A percentile compares a stretch with the other conserved stretches of the same genome.
Conservation (phyloP, 768 basidiomycete genomes). For the Russula vinacea region DNA sequence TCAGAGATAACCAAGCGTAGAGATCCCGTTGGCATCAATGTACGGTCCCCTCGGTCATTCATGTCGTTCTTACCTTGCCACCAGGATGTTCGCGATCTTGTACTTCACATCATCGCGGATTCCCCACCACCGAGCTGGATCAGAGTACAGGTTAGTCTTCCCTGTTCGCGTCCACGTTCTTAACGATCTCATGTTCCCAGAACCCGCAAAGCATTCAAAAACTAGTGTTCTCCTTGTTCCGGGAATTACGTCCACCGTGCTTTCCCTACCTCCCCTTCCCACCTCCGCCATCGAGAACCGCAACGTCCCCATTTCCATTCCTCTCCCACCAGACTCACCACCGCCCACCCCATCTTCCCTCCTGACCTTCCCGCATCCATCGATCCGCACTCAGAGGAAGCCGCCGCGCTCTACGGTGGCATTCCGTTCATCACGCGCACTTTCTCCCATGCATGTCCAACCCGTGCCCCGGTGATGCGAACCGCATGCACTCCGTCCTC, state of each 20-base stretch:
- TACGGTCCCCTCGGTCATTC: slow-evolving; percentile 38
- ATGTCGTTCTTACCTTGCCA: slow-evolving; percentile 4
- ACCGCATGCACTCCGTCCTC: slow-evolving; percentile 80
- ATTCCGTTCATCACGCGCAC: slow-evolving; percentile 69
- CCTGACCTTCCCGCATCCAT: slow-evolving; percentile 30
- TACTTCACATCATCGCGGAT: slow-evolving; percentile 78
- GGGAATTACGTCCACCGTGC: slow-evolving; percentile 74
- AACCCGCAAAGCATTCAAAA: slow-evolving; percentile 71
- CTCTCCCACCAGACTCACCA: slow-evolving; percentile 39
- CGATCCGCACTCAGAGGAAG: slow-evolving; percentile 27
- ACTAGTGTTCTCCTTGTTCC: slow-evolving; percentile 75
- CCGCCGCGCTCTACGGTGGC: slow-evolving; percentile 32
- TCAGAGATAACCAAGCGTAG: slow-evolving; percentile 69
- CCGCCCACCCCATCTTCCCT: slow-evolving; percentile 6
- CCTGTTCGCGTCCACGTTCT: not conserved
- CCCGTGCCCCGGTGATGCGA: slow-evolving; percentile 89
- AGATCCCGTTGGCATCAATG: slow-evolving; percentile 77
- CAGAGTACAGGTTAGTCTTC: slow-evolving; percentile 54
- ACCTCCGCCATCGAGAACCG: slow-evolving; percentile 62
- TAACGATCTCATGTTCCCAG: slow-evolving; percentile 40
- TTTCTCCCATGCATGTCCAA: slow-evolving; percentile 93
- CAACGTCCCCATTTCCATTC: slow-evolving; percentile 51
- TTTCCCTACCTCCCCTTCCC: slow-evolving; percentile 67
- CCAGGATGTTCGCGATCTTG: slow-evolving; percentile 86
- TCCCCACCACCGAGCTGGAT: slow-evolving; percentile 87